phyloP scores from a whole-genome alignment of 441 rosid genomes.

The Aquilaria agallochum region DNA sequence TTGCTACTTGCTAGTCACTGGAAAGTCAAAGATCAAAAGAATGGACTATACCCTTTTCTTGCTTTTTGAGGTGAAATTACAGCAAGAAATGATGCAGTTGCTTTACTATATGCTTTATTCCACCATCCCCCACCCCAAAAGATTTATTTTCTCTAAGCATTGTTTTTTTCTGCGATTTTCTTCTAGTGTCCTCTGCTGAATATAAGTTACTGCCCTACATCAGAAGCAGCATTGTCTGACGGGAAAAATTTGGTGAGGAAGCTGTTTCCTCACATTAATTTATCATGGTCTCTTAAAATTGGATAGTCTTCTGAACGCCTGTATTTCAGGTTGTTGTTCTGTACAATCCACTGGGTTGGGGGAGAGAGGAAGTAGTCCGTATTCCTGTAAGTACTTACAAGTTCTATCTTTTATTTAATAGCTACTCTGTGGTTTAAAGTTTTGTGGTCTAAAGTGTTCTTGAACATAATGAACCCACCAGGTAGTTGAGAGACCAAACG shows the following conservation, averaged over 20 bases:
- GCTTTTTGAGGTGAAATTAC: no score
- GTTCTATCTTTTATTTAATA: background rate
- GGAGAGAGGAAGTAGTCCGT: slow-evolving; percentile 61
- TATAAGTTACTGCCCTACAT: slow-evolving; percentile 74
- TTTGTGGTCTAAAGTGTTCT: background rate
- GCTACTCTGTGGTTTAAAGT: no score
- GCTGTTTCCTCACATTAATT: background rate
- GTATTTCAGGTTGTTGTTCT: slow-evolving; percentile 47
- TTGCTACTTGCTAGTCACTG: no score
- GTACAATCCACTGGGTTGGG: slow-evolving; percentile 76
- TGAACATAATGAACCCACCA: background rate
- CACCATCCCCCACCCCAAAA: no score
- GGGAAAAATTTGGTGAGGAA: slow-evolving; percentile 58
- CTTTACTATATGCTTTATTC: no score
- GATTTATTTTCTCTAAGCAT: no score
- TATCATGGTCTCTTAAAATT: slow-evolving; percentile 13
- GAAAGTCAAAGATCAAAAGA: no score
- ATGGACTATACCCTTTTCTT: no score
- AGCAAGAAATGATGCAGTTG: no score
- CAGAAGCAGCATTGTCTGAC: slow-evolving; percentile 48
- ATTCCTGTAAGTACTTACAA: slow-evolving; percentile 44
- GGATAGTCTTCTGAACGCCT: slow-evolving; percentile 15
- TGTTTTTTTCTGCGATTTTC: slow-evolving; percentile 17
- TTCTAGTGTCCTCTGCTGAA: slow-evolving; percentile 73
- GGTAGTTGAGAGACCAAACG: slow-evolving; percentile 2